A percentile compares a stretch with the other conserved stretches of the same genome.
Conservation (phyloP, 805 yeast genomes). For the Starmera dryadoides region DNA sequence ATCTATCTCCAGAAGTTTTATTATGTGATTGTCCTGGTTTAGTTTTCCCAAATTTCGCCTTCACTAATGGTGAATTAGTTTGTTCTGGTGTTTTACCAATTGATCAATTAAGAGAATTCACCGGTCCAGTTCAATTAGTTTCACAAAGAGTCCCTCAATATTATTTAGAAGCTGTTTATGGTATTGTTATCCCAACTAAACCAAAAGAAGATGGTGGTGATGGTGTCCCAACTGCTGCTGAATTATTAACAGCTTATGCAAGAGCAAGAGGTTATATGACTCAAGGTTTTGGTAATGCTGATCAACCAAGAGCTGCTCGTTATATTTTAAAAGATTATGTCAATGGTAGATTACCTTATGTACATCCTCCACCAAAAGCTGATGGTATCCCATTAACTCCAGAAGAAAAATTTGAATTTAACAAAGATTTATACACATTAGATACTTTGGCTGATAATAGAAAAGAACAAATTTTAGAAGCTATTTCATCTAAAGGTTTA, state of each 20-base stretch:
- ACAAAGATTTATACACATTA: slow-evolving; percentile 65
- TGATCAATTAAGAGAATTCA: slow-evolving; percentile 88
- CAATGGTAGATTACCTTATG: slow-evolving; percentile 77
- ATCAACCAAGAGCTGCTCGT: slow-evolving; percentile 91
- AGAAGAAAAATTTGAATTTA: slow-evolving; percentile 59
- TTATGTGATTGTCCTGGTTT: slow-evolving; percentile 99
- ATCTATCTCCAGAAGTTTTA: slow-evolving; percentile 72
- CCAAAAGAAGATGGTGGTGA: slow-evolving; percentile 82
- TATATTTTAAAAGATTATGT: slow-evolving; percentile 91
- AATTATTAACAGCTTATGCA: slow-evolving; percentile 85
- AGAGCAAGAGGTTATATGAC: slow-evolving; percentile 97
- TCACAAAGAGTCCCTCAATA: slow-evolving; percentile 84
- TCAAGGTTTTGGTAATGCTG: slow-evolving; percentile 95
- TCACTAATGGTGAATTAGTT: slow-evolving; percentile 92
- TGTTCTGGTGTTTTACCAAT: slow-evolving; percentile 98
- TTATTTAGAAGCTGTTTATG: slow-evolving; percentile 85
- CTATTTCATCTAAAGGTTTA: slow-evolving; percentile 51
- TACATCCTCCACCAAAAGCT: slow-evolving; percentile 80
- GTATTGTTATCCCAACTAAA: slow-evolving; percentile 77
- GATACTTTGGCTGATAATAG: slow-evolving; percentile 64
- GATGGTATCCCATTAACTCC: slow-evolving; percentile 44
- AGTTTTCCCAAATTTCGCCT: slow-evolving; percentile 96
- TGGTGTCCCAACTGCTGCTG: slow-evolving; percentile 86
- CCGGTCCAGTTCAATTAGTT: slow-evolving; percentile 82
- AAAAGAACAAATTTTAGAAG: slow-evolving; percentile 59